Evolutionary conservation across 306 rosid species (phyloP).

Genomic region (Vigna nakashimae): DNA sequence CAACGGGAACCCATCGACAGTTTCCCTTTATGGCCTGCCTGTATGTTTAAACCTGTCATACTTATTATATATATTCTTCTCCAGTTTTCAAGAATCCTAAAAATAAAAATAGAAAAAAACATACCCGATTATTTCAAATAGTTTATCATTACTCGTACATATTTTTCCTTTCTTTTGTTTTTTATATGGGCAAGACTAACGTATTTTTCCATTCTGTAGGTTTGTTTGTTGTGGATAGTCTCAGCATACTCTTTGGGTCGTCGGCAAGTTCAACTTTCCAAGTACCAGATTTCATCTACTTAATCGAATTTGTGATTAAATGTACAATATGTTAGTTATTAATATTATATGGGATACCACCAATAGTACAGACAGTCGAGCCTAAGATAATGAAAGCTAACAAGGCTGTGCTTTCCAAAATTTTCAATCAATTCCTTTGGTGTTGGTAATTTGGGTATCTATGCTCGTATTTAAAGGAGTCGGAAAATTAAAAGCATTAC

Average conservation of each 20-base stretch:
- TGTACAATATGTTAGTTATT: slow-evolving; percentile 20
- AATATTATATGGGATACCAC: background rate
- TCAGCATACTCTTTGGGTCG: slow-evolving; percentile 82
- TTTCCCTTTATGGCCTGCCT: slow-evolving; percentile 80
- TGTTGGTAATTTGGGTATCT: too few species aligned
- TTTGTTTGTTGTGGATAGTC: slow-evolving; percentile 78
- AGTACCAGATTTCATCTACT: slow-evolving; percentile 47
- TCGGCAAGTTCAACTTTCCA: slow-evolving; percentile 75
- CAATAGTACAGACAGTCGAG: slow-evolving; percentile 11
- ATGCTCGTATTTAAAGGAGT: background rate
- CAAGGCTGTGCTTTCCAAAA: too few species aligned
- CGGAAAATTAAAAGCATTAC: too few species aligned
- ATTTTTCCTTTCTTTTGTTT: background rate
- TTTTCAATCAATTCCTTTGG: too few species aligned
- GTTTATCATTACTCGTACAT: background rate
- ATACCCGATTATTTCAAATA: background rate
- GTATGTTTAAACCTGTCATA: slow-evolving; percentile 57
- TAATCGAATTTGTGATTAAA: background rate
- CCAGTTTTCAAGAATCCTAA: background rate
- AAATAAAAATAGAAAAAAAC: background rate
- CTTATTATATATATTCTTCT: background rate
- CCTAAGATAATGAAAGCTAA: background rate
- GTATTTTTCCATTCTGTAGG: slow-evolving; percentile 52
- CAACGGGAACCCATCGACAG: slow-evolving; percentile 69
- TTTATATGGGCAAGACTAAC: slow-evolving; percentile 21